Evolutionary conservation across 805 yeast species (phyloP), one percentile per base, ranked within the genome.

Genomic region (Ogataea paraovalis): DNA sequence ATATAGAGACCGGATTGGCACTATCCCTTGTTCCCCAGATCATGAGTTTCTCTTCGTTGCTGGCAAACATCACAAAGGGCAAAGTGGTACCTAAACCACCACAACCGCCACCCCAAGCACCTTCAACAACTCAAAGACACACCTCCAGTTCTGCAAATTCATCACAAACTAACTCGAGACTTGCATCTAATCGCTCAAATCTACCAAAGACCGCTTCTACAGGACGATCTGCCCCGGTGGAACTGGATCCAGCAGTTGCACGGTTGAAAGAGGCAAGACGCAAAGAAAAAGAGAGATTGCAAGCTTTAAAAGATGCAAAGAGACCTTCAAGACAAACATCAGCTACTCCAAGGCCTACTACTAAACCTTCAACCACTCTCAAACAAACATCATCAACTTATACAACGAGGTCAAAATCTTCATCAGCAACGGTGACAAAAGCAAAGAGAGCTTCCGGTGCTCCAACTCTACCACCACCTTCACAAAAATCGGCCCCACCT

Each of bases 191-290:
- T n/a, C n/a, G n/a, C n/a, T n/a, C n/a, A n/a, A n/a, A n/a, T n/a
- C n/a, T n/a, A n/a, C n/a, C n/a, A n/a, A n/a, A n/a, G n/a, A n/a
- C n/a, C n/a, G n/a, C 19, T 34, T 34, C 38, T 34, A 5, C 19
- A 6, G 21, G 38, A 6, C 38, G 21, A 23, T 28, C 27, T 61
- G 66, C 20, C 2, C 19, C 40, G 12, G 18, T 28, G 27, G 47
- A 49, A 8, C 70, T 75, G 4, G 92, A 85, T 59, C 89, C 91
- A 0, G 88, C 88, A 3, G 87, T 85, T 8, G 80, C 79, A 33
- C 65, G 85, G 48, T 66, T 85, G 34, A 85, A 85, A 54, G 90
- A 83, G 48, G 79, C 82, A 2, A 69, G 92, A 59, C 69, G 79
- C 50, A 65, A 71, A 38, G 89, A 85, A 52, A 71, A 67, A 36